Evolutionary conservation across 2,329 filamentous ascomycete species (phyloP).

Genomic region (Clarireedia hainanense): DNA sequence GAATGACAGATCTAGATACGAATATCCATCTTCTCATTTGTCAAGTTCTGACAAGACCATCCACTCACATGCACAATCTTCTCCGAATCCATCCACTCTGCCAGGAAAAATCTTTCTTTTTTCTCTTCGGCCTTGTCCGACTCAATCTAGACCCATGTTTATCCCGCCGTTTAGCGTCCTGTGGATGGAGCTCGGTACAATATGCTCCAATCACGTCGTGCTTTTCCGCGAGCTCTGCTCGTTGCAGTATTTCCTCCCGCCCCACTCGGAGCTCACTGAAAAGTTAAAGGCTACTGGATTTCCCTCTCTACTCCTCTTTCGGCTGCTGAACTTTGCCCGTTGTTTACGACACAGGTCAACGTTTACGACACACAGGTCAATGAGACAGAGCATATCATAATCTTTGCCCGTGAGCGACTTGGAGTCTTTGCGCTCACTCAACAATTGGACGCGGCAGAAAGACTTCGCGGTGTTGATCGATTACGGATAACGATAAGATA

Average conservation of each 20-base stretch:
- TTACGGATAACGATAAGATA: background rate
- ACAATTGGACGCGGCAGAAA: constrained; percentile 21
- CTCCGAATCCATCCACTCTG: background rate
- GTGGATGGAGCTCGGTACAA: background rate
- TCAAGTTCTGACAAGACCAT: background rate
- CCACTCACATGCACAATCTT: background rate
- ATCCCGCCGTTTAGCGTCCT: background rate
- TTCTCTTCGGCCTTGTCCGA: constrained; percentile 6
- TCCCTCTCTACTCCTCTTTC: background rate
- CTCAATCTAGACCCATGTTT: constrained; percentile 1
- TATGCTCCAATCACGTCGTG: background rate
- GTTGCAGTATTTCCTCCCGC: background rate
- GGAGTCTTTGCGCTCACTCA: constrained; percentile 30
- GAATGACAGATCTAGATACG: background rate
- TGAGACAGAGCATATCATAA: constrained; percentile 1
- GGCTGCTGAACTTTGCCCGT: background rate
- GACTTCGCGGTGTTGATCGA: constrained; percentile 18
- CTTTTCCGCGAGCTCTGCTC: background rate
- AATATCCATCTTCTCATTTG: background rate
- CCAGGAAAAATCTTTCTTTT: background rate
- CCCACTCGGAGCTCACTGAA: constrained; percentile 3
- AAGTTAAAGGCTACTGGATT: constrained; percentile 2
- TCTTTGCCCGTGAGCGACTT: constrained; percentile 29
- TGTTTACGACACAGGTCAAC: background rate
- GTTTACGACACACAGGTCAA: background rate